phyloP scores from a whole-genome alignment of 2,329 filamentous ascomycete species.

The Colletotrichum musae region DNA sequence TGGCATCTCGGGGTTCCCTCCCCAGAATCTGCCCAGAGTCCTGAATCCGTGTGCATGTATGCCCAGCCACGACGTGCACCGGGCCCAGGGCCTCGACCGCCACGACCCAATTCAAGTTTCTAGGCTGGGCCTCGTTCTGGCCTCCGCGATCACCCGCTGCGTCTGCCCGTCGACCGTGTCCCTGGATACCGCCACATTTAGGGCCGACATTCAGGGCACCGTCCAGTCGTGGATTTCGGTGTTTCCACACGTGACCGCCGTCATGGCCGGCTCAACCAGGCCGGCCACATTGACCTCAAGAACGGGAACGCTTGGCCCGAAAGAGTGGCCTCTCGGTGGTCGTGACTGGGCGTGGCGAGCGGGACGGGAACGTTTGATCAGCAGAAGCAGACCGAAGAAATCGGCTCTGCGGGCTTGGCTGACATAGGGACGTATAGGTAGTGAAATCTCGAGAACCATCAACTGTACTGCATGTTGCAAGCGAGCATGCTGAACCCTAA shows the following conservation, averaged over 20 bases:
- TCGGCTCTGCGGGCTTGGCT: not conserved
- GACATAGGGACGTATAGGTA: too few relatives aligned
- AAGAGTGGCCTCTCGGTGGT: too few relatives aligned
- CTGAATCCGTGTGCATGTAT: conserved; percentile 48
- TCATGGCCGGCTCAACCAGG: too few relatives aligned
- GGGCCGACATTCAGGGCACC: conserved; percentile 51
- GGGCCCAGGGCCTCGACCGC: conserved; percentile 51
- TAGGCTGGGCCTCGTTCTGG: conserved; percentile 49
- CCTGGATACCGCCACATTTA: conserved; percentile 53
- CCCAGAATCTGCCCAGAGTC: conserved; percentile 19
- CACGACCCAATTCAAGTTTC: conserved; percentile 52
- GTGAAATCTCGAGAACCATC: too few relatives aligned
- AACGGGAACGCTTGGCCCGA: too few relatives aligned
- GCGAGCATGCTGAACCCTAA: too few relatives aligned
- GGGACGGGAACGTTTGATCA: not conserved
- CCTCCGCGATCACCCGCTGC: conserved; percentile 53
- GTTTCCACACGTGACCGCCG: conserved; percentile 2
- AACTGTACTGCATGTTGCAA: too few relatives aligned
- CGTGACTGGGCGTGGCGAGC: too few relatives aligned
- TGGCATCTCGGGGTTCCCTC: conserved; percentile 35
- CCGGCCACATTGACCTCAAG: too few relatives aligned
- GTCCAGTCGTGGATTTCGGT: conserved; percentile 45
- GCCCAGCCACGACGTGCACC: conserved; percentile 49
- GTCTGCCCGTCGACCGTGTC: conserved; percentile 56
- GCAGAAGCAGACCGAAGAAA: not conserved